Conservation (phyloP, 2,329 filamentous ascomycete genomes). For the Sporothrix brasiliensis region DNA sequence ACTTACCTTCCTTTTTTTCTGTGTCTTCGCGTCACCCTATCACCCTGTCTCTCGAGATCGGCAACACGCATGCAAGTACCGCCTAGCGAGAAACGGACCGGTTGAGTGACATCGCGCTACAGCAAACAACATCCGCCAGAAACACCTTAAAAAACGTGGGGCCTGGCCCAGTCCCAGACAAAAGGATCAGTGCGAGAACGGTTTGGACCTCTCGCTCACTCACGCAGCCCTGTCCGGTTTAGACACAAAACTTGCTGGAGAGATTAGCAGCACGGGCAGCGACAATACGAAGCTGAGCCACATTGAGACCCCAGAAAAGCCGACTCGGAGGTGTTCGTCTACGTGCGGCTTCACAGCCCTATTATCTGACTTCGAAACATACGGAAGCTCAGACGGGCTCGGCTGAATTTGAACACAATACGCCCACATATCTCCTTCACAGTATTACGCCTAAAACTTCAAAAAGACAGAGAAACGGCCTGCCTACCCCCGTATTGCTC, state of each 20-base stretch:
- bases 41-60: conserved; percentile 22
- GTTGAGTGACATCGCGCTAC: conserved; percentile 25
- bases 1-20: background rate
- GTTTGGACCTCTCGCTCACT: background rate
- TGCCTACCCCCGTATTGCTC: background rate
- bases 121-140: conserved; percentile 17
- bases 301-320: background rate
- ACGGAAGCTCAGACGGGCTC: no score
- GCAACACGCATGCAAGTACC: conserved; percentile 9
- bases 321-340: background rate
- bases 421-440: background rate
- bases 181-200: conserved; percentile 11
- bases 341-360: background rate
- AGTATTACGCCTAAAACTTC: no score
- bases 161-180: background rate
- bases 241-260: background rate
- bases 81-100: conserved; percentile 19
- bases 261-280: background rate
- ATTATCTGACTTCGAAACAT: background rate
- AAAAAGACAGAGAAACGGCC: background rate
- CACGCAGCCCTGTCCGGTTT: conserved; percentile 16
- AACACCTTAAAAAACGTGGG: conserved; percentile 24
- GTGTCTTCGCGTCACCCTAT: background rate
- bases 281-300: background rate
- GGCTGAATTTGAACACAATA: background rate